phyloP scores from a whole-genome alignment of 768 basidiomycete genomes.

The Hypholoma sublateritium region DNA sequence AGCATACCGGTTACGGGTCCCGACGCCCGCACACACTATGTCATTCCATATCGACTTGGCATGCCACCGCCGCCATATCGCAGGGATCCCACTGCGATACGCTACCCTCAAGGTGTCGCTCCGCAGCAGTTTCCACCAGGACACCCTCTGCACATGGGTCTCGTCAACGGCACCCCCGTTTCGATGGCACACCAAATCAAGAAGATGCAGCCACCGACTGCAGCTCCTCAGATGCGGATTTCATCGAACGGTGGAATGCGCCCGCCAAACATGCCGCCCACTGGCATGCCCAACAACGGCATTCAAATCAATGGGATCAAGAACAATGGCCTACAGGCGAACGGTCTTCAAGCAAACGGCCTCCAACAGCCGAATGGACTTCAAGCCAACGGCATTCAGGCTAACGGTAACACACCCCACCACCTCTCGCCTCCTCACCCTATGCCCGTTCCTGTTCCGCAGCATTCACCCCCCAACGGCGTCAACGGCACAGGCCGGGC shows the following conservation, averaged over 20 bases:
- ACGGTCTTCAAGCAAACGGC: too few relatives aligned
- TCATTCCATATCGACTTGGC: slow-evolving; percentile 51
- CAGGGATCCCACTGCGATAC: neutral
- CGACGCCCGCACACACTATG: slow-evolving; percentile 51
- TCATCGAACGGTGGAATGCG: slow-evolving; percentile 59
- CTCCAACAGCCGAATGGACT: slow-evolving; percentile 10
- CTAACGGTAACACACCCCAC: slow-evolving; percentile 31
- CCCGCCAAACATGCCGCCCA: slow-evolving; percentile 37
- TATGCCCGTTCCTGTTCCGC: slow-evolving; percentile 27
- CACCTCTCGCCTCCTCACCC: slow-evolving; percentile 41
- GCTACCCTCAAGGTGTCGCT: slow-evolving; percentile 31
- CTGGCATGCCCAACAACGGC: slow-evolving; percentile 19
- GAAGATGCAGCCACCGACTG: slow-evolving; percentile 57
- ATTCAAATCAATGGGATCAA: slow-evolving; percentile 24
- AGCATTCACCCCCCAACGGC: slow-evolving; percentile 35
- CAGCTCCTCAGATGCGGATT: slow-evolving; percentile 59
- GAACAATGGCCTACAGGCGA: neutral
- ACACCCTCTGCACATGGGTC: slow-evolving; percentile 51
- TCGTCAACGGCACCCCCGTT: slow-evolving; percentile 49
- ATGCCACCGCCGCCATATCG: slow-evolving; percentile 33
- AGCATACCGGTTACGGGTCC: slow-evolving; percentile 39
- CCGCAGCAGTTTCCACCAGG: slow-evolving; percentile 25
- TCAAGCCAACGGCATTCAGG: slow-evolving; percentile 11
- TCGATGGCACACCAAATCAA: slow-evolving; percentile 61
- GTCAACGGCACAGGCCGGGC: slow-evolving; percentile 34